A percentile compares a stretch with the other conserved stretches of the same genome.
phyloP scores from a whole-genome alignment of 1,284 basidiomycete species.

The Apiotrichum gamsii region DNA sequence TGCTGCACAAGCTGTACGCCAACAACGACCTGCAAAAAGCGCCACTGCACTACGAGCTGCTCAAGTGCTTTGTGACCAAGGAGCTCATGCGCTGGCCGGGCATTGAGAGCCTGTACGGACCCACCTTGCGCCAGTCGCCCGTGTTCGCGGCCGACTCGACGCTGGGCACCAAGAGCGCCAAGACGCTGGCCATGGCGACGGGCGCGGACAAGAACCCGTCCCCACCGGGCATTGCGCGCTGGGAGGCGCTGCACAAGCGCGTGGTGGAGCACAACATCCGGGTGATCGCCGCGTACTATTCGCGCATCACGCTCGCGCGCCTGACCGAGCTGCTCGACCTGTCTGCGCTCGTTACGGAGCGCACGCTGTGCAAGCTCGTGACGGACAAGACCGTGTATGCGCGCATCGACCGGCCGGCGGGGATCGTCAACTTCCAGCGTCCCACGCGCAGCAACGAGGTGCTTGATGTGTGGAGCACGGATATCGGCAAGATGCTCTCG shows the following conservation, averaged over 20 bases:
- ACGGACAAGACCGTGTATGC: conserved; percentile 89
- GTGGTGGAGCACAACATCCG: conserved; percentile 99
- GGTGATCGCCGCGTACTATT: conserved; percentile 90
- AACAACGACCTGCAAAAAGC: conserved; percentile 73
- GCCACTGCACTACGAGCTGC: conserved; percentile 80
- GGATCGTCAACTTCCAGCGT: conserved; percentile 77
- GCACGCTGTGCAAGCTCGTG: conserved; percentile 79
- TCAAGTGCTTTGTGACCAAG: conserved; percentile 92
- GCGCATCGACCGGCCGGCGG: conserved; percentile 84
- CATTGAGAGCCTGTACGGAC: conserved; percentile 84
- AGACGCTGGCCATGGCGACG: conserved; percentile 25
- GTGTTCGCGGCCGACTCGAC: conserved; percentile 60
- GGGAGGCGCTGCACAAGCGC: conserved; percentile 92
- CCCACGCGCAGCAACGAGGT: conserved; percentile 74
- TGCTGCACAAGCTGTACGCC: conserved; percentile 79
- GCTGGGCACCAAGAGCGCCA: conserved; percentile 40
- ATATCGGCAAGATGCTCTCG: conserved; percentile 74
- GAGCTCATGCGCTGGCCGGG: conserved; percentile 98
- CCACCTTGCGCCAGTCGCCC: conserved; percentile 68
- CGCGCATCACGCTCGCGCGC: conserved; percentile 76
- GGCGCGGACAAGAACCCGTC: not conserved
- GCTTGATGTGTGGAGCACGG: conserved; percentile 94
- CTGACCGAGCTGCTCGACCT: conserved; percentile 86
- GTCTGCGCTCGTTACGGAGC: conserved; percentile 71
- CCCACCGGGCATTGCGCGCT: conserved; percentile 61